Percentiles rank a stretch among this genome's conserved stretches.
These are phyloP conservation scores for Penicillium lividum DNA, from an alignment of 495 filamentous ascomycete genomes.

Conservation along the genomic window DNA sequence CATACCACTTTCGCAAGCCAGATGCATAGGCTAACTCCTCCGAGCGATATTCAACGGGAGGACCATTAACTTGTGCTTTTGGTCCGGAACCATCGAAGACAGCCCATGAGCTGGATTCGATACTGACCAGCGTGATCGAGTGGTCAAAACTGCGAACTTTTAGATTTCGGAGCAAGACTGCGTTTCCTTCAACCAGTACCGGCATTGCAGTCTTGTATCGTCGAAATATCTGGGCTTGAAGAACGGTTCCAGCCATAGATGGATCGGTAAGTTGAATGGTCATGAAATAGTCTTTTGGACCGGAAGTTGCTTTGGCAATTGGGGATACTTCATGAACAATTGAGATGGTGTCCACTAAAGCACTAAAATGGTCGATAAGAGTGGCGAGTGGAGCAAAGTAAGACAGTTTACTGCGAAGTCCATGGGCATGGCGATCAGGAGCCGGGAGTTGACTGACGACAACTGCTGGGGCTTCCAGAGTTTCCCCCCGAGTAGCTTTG, in stretches of 20 bases:
- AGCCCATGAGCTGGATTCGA: constrained; percentile 63
- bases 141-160: constrained; percentile 56
- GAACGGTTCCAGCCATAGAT: constrained; percentile 44
- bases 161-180: constrained; percentile 74
- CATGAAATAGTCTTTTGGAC: constrained; percentile 68
- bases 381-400: constrained; percentile 70
- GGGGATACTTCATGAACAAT: constrained; percentile 60
- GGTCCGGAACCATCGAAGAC: constrained; percentile 50
- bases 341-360: constrained; percentile 65
- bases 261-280: constrained; percentile 71
- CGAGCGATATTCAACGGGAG: constrained; percentile 63
- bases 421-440: constrained; percentile 40
- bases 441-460: constrained; percentile 16
- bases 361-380: constrained; percentile 56
- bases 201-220: constrained; percentile 74
- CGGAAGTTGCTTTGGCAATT: constrained; percentile 60
- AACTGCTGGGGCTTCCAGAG: constrained; percentile 5
- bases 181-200: constrained; percentile 65
- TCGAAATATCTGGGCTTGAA: constrained; percentile 68
- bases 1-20: constrained; percentile 49
- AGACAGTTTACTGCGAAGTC: constrained; percentile 61
- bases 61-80: constrained; percentile 55
- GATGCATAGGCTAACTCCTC: constrained; percentile 60
- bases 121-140: constrained; percentile 48
- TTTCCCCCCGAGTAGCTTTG: neutral